Conservation (phyloP, 2,329 filamentous ascomycete species). For the Botrytis fragariae region DNA sequence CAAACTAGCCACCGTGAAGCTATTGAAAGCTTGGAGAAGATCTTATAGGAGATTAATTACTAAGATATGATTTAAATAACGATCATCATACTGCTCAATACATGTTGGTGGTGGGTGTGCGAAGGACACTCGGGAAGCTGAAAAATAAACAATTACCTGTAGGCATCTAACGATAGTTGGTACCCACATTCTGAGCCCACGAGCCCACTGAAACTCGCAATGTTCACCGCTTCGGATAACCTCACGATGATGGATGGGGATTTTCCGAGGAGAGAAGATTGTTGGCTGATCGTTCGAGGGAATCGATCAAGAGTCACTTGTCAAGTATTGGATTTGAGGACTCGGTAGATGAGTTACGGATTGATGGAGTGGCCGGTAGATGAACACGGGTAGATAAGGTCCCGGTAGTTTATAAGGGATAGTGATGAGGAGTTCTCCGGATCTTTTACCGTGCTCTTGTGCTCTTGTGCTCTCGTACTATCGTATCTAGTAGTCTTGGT, state of each 20-base stretch:
- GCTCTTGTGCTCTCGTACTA: too few relatives aligned
- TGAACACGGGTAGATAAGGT: neutral
- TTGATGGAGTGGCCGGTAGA: neutral
- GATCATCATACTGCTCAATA: too few relatives aligned
- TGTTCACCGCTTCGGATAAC: neutral
- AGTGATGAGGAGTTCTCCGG: neutral
- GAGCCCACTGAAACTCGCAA: neutral
- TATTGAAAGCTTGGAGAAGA: neutral
- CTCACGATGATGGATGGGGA: neutral
- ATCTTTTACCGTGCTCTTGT: neutral
- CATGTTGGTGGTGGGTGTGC: neutral
- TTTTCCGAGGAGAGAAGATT: neutral
- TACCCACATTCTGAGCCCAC: neutral
- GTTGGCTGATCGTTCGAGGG: neutral
- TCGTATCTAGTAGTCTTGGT: neutral
- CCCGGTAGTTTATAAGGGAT: too few relatives aligned
- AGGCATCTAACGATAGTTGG: neutral
- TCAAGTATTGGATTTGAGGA: neutral
- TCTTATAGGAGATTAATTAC: too few relatives aligned
- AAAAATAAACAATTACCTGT: neutral
- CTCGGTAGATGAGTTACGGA: neutral
- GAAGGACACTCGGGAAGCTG: neutral
- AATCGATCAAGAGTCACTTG: neutral
- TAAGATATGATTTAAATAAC: too few relatives aligned
- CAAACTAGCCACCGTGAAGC: neutral